Conservation (phyloP, 768 basidiomycete species). For the Mycena haematopus region DNA sequence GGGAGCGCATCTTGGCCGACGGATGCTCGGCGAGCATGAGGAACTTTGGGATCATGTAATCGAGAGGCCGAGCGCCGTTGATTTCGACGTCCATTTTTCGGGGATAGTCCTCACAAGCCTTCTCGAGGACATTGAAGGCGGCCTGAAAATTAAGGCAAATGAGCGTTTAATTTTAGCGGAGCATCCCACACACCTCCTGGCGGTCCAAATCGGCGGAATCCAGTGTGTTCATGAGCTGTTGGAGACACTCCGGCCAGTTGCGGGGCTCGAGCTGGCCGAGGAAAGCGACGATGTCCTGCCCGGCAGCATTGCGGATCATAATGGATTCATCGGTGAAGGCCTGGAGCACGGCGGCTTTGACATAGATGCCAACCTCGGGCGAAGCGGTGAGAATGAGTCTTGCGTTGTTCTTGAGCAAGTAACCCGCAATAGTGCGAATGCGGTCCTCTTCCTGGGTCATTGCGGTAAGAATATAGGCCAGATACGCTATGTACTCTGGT, state of each 20-base stretch:
- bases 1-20: constrained; percentile 87
- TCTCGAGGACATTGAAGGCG: constrained; percentile 92
- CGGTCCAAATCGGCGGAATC: constrained; percentile 76
- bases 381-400: constrained; percentile 74
- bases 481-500: constrained; percentile 95
- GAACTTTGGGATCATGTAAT: constrained; percentile 97
- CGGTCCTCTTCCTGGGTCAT: constrained; percentile 87
- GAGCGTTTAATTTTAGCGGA: too few species aligned
- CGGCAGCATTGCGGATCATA: constrained; percentile 94
- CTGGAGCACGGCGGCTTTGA: constrained; percentile 77
- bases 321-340: constrained; percentile 82
- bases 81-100: constrained; percentile 95
- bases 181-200: constrained; percentile 76
- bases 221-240: constrained; percentile 80
- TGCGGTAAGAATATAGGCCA: constrained; percentile 88
- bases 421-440: constrained; percentile 94
- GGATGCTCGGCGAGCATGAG: constrained; percentile 86
- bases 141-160: constrained; percentile 51
- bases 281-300: constrained; percentile 90
- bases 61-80: constrained; percentile 89
- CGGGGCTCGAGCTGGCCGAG: constrained; percentile 87
- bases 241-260: constrained; percentile 95
- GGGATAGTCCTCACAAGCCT: constrained; percentile 97
- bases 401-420: constrained; percentile 96
- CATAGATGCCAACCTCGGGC: constrained; percentile 70